These are phyloP conservation scores for Luvunga scandens DNA, from an alignment of 345 rosid genomes.

Conservation along the genomic window DNA sequence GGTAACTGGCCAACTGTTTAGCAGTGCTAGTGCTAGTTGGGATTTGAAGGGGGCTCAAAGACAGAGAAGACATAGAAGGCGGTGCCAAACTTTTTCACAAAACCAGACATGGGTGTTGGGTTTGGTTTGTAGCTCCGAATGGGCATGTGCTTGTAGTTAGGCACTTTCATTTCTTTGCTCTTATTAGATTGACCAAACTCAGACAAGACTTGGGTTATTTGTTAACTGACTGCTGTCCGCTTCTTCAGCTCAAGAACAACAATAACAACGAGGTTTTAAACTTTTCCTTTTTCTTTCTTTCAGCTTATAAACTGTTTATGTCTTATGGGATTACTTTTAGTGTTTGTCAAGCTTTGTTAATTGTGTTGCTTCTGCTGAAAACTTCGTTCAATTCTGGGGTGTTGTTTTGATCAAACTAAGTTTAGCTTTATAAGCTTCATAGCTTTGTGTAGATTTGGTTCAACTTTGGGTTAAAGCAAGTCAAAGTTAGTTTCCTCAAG, in stretches of 20 bases:
- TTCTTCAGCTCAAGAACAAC: not conserved
- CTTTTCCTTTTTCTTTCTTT: not conserved
- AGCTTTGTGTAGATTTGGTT: not conserved
- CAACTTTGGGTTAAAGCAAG: not conserved
- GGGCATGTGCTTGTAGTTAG: not conserved
- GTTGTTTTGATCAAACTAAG: not conserved
- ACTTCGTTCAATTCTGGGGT: not conserved
- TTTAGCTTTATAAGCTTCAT: slow-evolving; percentile 14
- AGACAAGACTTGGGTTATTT: slow-evolving; percentile 2
- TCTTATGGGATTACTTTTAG: not conserved
- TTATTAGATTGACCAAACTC: not conserved
- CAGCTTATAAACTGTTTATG: not conserved
- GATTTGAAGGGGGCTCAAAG: not conserved
- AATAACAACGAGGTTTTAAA: slow-evolving; percentile 1
- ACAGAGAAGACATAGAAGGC: not conserved
- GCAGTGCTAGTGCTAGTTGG: not conserved
- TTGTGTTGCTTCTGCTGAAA: not conserved
- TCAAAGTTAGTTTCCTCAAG: not conserved
- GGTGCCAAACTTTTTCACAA: not conserved
- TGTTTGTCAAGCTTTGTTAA: not conserved
- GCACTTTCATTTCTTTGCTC: not conserved
- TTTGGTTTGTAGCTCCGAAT: not conserved
- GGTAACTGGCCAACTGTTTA: not conserved
- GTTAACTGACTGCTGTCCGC: not conserved
- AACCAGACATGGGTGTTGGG: not conserved